Evolutionary conservation across 2,329 filamentous ascomycete species (phyloP), one percentile per base, ranked within the genome.

Genomic region (Monilinia fructicola): DNA sequence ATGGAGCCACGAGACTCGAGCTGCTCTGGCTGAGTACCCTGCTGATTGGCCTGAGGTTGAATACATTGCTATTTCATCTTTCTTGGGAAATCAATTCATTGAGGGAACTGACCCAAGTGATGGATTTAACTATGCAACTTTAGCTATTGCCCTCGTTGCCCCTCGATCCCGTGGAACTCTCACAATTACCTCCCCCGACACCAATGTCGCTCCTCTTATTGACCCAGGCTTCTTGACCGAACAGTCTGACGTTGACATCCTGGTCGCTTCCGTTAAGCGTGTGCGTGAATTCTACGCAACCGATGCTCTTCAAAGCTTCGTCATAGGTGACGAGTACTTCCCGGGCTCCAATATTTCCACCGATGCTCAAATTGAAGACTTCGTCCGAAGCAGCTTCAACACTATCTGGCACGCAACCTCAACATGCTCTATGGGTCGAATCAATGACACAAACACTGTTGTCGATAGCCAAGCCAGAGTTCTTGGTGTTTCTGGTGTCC

Each of bases 381-480:
- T 67, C 65, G 26, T 68, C 73, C 16, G 73, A 74, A 23, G 64
- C 68, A 44, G 77, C 78, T 18, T 78, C 35, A 63, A 64, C 9
- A 65, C 66, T 16, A 65, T 71, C 42, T 87, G 80, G 81, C 85
- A 84, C 73, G 85, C 81, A 79, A 83, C 78, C 0, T 83, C 84
- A 0, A 88, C 85, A 0, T 79, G 79, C 10, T 82, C 81, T 73
- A 88, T 89, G 85, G 85, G 85, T 0, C 79, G 75, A 65, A 9
- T 66, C 0, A 78, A 72, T 2, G 80, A 82, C n/a, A 31, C 63
- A 3, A 77, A 80, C 18, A 69, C 71, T 31, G 73, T 74, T 3
- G 65, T 74, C 28, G 72, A 74, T 59, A 40, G 58, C 1, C 55
- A 69, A 12, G 66, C 69, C n/a, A 72, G 64, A 40, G 73, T 74